phyloP scores from a whole-genome alignment of 345 rosid species.

The Brassica incana region DNA sequence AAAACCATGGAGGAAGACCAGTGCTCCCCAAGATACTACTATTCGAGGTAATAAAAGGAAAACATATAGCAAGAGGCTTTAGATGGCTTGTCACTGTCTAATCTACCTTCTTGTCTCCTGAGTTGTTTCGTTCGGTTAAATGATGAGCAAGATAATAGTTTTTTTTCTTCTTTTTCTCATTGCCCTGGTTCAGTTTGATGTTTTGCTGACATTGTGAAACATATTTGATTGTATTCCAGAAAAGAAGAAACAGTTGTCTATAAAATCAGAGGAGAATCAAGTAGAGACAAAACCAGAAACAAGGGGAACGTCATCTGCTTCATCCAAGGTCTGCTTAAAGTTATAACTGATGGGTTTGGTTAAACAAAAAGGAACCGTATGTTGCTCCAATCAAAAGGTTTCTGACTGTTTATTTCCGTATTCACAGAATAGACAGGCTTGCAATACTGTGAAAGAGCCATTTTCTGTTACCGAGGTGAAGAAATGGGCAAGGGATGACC shows the following conservation, averaged over 20 bases:
- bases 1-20: slow-evolving; percentile 75
- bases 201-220: slow-evolving; percentile 26
- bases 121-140: not conserved
- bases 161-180: not conserved
- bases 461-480: slow-evolving; percentile 57
- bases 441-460: slow-evolving; percentile 35
- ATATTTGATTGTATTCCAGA: slow-evolving; percentile 46
- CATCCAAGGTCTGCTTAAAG: slow-evolving; percentile 50
- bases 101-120: not conserved
- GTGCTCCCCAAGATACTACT: slow-evolving; percentile 23
- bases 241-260: slow-evolving; percentile 41
- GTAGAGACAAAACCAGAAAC: slow-evolving; percentile 49
- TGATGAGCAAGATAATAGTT: not conserved
- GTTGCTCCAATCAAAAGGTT: slow-evolving; percentile 3
- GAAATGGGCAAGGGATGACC: slow-evolving; percentile 76
- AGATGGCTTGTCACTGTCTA: not conserved
- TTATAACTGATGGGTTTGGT: slow-evolving; percentile 17
- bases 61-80: slow-evolving; percentile 4
- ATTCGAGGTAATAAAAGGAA: slow-evolving; percentile 43
- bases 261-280: slow-evolving; percentile 47
- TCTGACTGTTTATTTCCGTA: slow-evolving; percentile 23
- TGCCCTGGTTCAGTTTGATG: not conserved
- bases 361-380: slow-evolving; percentile 3
- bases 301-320: slow-evolving; percentile 39
- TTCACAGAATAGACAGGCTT: slow-evolving; percentile 47